Evolutionary conservation across 202 grass and related monocot species (phyloP), one percentile per base, ranked within the genome.

Genomic region (Panicum virgatum): DNA sequence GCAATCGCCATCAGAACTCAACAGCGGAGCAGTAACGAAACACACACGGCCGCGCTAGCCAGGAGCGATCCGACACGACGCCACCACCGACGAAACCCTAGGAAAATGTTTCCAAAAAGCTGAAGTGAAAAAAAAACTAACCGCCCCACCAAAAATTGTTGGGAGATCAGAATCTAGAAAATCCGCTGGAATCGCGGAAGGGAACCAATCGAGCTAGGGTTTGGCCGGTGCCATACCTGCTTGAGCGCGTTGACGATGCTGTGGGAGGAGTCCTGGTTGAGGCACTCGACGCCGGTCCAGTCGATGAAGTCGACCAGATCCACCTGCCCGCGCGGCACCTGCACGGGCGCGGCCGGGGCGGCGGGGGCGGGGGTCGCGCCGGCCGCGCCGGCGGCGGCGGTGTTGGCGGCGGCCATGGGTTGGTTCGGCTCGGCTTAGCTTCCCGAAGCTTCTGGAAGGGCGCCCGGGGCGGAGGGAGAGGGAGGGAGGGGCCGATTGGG

Each of bases 241-340:
- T 99, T 96, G 80, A 96, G 82, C 5, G 93, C 87, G 86, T 96
- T 94, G 78, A 76, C 51, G 72, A 96, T 68, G 26, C 68, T 73
- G 75, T 99, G 90, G 66, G 83, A 83, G 8, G 91, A 66, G 75
- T 80, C 87, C 89, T 99, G 96, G 79, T 99, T 99, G 83, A 99
- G 96, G 83, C 96, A 99, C 75, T 99, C 96, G 32, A 99, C 91
- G 89, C 93, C 83, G 80, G 77, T 99, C 96, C 96, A 99, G 73
- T 99, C 96, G 74, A 99, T 86, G 77, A 99, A 94, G 82, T 99
- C 93, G 82, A 94, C 89, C 73, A 99, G 91, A 92, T 99, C 96
- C 82, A 96, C 96, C 96, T 99, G 74, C 25, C 77, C 77, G 46
- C 84, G 84, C 48, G 80, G 79, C n/a, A 86, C 61, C 66, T 69